Evolutionary conservation across 495 filamentous ascomycete genomes (phyloP).

Genomic region (Neurospora africana): DNA sequence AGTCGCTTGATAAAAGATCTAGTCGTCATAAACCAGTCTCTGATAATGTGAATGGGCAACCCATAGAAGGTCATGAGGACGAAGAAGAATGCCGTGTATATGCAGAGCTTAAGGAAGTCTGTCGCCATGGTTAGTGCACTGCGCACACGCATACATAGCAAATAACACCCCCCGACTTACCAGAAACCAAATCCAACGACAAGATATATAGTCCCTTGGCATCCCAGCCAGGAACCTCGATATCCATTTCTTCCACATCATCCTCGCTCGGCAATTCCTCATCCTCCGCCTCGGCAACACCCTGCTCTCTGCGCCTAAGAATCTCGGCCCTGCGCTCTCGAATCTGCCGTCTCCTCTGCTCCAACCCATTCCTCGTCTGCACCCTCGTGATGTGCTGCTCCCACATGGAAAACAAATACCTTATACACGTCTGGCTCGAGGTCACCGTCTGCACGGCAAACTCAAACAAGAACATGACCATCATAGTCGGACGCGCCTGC

Average conservation of each 20-base stretch:
- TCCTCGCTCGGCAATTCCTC: conserved; percentile 54
- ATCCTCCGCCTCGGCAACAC: conserved; percentile 29
- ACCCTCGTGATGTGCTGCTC: conserved; percentile 64
- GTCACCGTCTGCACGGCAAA: conserved; percentile 77
- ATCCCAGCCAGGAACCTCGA: conserved; percentile 94
- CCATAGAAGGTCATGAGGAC: conserved; percentile 91
- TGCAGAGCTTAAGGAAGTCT: conserved; percentile 84
- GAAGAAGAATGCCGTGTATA: conserved; percentile 85
- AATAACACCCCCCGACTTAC: conserved; percentile 29
- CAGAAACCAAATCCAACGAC: conserved; percentile 74
- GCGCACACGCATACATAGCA: neutral
- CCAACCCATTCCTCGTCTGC: conserved; percentile 55
- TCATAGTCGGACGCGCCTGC: conserved; percentile 87
- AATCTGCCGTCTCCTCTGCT: conserved; percentile 48
- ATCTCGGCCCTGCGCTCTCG: conserved; percentile 52
- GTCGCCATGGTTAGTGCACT: conserved; percentile 2
- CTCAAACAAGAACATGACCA: conserved; percentile 99
- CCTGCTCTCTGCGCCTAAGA: conserved; percentile 47
- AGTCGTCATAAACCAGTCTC: conserved; percentile 87
- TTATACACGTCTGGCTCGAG: conserved; percentile 64
- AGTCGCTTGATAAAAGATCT: conserved; percentile 84
- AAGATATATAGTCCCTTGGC: conserved; percentile 91
- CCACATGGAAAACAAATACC: conserved; percentile 69
- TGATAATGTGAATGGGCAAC: conserved; percentile 89
- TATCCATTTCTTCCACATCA: conserved; percentile 82